Conservation (phyloP, 1,284 basidiomycete genomes). For the Singerocomus inundabilis region DNA sequence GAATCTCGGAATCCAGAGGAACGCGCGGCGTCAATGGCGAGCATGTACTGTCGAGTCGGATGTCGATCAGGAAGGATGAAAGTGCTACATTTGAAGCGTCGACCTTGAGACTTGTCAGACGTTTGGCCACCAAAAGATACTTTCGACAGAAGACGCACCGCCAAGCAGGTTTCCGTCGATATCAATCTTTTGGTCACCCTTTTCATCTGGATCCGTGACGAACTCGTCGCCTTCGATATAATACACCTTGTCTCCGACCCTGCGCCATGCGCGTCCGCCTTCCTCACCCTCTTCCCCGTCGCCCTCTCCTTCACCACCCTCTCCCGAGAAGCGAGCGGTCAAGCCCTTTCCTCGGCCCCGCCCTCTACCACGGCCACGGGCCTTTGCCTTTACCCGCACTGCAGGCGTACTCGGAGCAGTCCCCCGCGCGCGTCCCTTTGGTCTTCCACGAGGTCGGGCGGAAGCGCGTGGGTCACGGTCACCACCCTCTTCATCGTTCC, state of each 20-base stretch:
- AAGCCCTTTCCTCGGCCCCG: slow-evolving; percentile 36
- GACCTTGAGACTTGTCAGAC: slow-evolving; percentile 46
- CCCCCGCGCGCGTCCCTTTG: slow-evolving; percentile 33
- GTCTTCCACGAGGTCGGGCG: slow-evolving; percentile 32
- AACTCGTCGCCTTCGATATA: slow-evolving; percentile 88
- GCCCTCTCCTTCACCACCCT: slow-evolving; percentile 48
- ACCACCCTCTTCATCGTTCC: slow-evolving; percentile 26
- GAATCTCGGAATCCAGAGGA: slow-evolving; percentile 96
- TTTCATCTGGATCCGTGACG: slow-evolving; percentile 77
- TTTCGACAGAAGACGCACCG: slow-evolving; percentile 44
- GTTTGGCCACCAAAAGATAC: background rate
- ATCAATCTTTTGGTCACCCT: slow-evolving; percentile 93
- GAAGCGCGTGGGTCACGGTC: slow-evolving; percentile 20
- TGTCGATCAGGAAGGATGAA: slow-evolving; percentile 83
- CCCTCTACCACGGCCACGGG: slow-evolving; percentile 39
- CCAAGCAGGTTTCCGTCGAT: slow-evolving; percentile 79
- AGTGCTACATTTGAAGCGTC: slow-evolving; percentile 86
- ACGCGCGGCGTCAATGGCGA: slow-evolving; percentile 95
- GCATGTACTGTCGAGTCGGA: slow-evolving; percentile 85
- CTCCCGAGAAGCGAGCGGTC: slow-evolving; percentile 49
- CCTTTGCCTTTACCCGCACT: slow-evolving; percentile 39
- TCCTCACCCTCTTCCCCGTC: slow-evolving; percentile 44
- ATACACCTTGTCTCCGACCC: slow-evolving; percentile 74
- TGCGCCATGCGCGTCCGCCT: slow-evolving; percentile 67
- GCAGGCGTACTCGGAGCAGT: slow-evolving; percentile 23